These are phyloP conservation scores for Aurinia saxatilis DNA, from an alignment of 345 rosid species.

Conservation along the genomic window DNA sequence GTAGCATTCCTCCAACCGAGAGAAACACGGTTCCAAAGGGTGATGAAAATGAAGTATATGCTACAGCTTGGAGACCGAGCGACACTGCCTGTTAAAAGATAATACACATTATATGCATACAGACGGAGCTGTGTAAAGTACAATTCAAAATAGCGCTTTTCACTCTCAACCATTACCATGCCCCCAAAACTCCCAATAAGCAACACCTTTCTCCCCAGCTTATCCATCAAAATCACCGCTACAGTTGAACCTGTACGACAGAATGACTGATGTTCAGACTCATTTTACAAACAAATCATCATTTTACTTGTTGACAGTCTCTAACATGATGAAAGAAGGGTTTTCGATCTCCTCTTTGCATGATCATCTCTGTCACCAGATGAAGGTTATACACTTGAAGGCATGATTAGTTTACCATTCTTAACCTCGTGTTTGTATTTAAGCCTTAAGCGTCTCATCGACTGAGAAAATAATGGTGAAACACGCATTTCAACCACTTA, in stretches of 20 bases:
- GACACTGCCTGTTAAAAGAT: conserved; percentile 49
- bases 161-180: conserved; percentile 46
- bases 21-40: conserved; percentile 48
- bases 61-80: conserved; percentile 66
- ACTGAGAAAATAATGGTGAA: conserved; percentile 6
- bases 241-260: conserved; percentile 52
- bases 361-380: background rate
- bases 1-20: conserved; percentile 85
- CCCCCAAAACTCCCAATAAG: conserved; percentile 90
- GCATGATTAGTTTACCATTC: background rate
- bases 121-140: background rate
- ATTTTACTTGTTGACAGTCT: background rate
- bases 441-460: background rate
- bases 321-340: background rate
- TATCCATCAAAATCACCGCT: conserved; percentile 88
- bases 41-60: conserved; percentile 57
- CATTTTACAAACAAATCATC: conserved; percentile 5
- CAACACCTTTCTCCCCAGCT: conserved; percentile 79
- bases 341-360: background rate
- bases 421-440: background rate
- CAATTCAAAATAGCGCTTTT: conserved; percentile 1
- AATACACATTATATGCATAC: background rate
- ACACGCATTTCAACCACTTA: background rate
- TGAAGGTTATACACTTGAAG: background rate
- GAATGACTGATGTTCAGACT: conserved; percentile 14